Evolutionary conservation across 2,329 filamentous ascomycete genomes (phyloP), one percentile per base, ranked within the genome.

Genomic region (Aspergillus tanneri): DNA sequence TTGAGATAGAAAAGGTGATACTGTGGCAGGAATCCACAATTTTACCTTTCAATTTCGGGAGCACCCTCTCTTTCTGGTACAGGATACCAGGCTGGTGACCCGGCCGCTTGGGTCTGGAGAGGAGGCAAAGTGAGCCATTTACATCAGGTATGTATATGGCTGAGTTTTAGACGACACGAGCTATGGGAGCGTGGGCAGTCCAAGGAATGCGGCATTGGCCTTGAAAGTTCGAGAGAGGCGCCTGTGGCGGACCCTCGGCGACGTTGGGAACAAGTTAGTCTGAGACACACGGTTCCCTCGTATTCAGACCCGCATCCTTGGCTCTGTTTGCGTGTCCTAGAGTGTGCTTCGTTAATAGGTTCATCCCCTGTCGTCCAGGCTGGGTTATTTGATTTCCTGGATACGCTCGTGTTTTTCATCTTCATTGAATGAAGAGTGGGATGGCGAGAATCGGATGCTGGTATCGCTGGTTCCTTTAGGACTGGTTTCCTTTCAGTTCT

Each of bases 311-410:
- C 11, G 18, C 35, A 18, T 19, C 22, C 14, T 43, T 43, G 21
- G 25, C 24, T 34, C 19, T 8, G 21, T 34, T 38, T 22, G 37
- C 21, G 18, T 30, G 2, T 22, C 18, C 37, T 40, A 16, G n/a
- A 23, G 19, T 46, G 44, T 49, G 42, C 38, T 44, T 49, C 49
- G 50, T 57, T 56, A 45, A 54, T 78, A 77, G 77, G 75, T 49
- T 77, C 77, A 79, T 79, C 76, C 68, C 72, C 77, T 79, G 79
- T 72, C 63, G 70, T 76, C 72, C 70, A 69, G 70, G 74, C 74
- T 75, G 70, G 73, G 48, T 63, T 63, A 67, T 58, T 53, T 48
- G 46, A 40, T 58, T 61, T 56, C 66, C 68, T 66, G 67, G 66
- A 65, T 59, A 60, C 53, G 64, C 68, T 62, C 55, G 60, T 43